Percentiles rank a stretch among this genome's conserved stretches.
Evolutionary conservation across 139 green algal genomes (phyloP).

Genomic region (Auxenochlorella pyrenoidosa): DNA sequence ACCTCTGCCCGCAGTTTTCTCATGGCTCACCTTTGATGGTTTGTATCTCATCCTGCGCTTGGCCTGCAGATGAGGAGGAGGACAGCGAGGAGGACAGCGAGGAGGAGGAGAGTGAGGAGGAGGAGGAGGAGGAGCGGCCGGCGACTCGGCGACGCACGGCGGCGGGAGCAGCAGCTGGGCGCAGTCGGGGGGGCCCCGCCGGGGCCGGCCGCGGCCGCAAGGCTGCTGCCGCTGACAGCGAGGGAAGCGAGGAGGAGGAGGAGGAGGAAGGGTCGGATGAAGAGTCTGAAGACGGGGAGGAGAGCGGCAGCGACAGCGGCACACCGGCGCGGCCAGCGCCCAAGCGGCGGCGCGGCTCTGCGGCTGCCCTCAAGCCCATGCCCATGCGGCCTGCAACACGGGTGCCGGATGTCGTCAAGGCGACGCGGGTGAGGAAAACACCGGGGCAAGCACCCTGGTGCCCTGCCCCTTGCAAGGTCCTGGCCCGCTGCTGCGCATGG

Average conservation of each 20-base stretch:
- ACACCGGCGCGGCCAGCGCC: neutral
- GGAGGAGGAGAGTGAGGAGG: conserved; percentile 17
- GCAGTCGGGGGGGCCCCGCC: neutral
- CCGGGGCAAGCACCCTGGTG: neutral
- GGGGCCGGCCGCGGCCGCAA: neutral
- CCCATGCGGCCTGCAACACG: neutral
- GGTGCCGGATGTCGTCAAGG: neutral
- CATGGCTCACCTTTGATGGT: too few relatives aligned
- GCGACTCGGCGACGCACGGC: neutral
- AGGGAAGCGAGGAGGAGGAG: neutral
- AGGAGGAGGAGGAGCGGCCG: conserved; percentile 24
- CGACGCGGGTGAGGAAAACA: neutral
- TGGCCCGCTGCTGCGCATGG: too few relatives aligned
- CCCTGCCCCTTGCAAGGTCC: too few relatives aligned
- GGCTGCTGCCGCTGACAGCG: neutral
- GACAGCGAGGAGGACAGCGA: conserved; percentile 8
- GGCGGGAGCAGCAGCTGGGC: neutral
- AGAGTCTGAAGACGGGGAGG: neutral
- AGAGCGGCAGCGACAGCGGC: neutral
- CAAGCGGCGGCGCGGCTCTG: conserved; percentile 2
- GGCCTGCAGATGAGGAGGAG: conserved; percentile 15
- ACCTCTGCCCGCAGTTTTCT: too few relatives aligned
- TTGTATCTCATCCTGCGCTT: too few relatives aligned
- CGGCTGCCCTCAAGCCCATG: neutral
- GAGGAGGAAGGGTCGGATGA: neutral